Base-by-base conservation (phyloP, 2,329 filamentous ascomycete species). In the Corynespora cassiicola region DNA sequence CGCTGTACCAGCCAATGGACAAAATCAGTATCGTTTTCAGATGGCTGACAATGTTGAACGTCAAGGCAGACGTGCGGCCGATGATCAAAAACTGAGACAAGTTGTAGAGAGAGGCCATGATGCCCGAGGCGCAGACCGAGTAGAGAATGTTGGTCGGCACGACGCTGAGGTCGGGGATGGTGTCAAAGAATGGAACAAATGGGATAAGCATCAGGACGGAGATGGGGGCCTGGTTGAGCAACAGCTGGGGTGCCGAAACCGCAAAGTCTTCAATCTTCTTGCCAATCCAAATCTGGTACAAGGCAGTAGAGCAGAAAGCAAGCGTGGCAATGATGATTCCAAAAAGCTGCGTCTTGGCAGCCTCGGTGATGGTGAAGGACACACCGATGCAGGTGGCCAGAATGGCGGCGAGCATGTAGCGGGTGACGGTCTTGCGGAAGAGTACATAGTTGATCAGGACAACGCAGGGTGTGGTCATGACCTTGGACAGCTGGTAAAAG, bases 221-320 rank as follows among this genome's bases (percentile, higher is more conserved):
- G 35, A 74, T 71, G 10, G 71, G 72, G 4, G 72, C 72, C 46
- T 75, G 72, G 48, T 74, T 75, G 31, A 74, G 58, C 5, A 75
- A 61, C 10, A 75, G 58, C 45, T 75, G 72, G 2, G 71, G 70
- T 24, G 67, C 68, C 1, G 69, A 69, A 9, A 73, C 72, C 22
- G 56, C 58, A 40, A 75, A 73, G 47, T 75, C 72, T 39, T 69
- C 66, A 38, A 75, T 74, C 54, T 74, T 74, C 65, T 74, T 74
- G 47, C 71, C 72, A 40, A 75, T 75, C 72, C 72, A 75, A 30
- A 74, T 73, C 52, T 74, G 71, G 44, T 75, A 75, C 30, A 75
- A 68, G 1, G 71, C 72, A 7, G 72, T 74, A 2, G 70, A 68
- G 39, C 65, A 69, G 45, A 75, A 74, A 7, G 72, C 72, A 21